These are phyloP conservation scores for Zoysia japonica DNA, from an alignment of 176 grass and related monocot genomes.

Conservation along the genomic window DNA sequence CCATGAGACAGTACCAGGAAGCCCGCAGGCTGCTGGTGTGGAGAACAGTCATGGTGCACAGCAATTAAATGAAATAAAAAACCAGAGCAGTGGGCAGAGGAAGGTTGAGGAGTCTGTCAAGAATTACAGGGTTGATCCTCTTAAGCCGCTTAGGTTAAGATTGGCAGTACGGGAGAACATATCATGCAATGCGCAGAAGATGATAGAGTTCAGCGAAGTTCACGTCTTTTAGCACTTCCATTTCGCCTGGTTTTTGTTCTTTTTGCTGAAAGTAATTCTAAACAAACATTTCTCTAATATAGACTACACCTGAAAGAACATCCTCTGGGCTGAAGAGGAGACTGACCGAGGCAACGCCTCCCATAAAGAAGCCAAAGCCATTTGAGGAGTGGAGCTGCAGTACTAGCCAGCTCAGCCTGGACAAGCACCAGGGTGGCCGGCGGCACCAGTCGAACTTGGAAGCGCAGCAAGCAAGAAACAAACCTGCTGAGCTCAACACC, in stretches of 20 bases:
- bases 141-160: no score
- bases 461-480: background rate
- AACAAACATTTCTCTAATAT: background rate
- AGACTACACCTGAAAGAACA: background rate
- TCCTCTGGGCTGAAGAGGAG: constrained; percentile 22
- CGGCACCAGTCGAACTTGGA: constrained; percentile 27
- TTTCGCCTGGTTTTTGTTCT: background rate
- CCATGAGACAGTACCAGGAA: background rate
- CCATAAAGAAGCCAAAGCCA: constrained; percentile 17
- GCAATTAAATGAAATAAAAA: background rate
- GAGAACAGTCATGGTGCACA: background rate
- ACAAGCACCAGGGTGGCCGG: constrained; percentile 5
- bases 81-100: background rate
- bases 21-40: background rate
- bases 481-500: no score
- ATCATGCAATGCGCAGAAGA: background rate
- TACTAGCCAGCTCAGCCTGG: background rate
- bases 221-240: background rate
- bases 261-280: background rate
- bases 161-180: background rate
- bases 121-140: background rate
- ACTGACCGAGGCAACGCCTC: background rate
- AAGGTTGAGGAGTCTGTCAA: background rate
- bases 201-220: background rate
- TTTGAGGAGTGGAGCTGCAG: no score